These are phyloP conservation scores for Ophiostoma triangulosporum DNA, from an alignment of 2,329 filamentous ascomycete species.

Conservation along the genomic window DNA sequence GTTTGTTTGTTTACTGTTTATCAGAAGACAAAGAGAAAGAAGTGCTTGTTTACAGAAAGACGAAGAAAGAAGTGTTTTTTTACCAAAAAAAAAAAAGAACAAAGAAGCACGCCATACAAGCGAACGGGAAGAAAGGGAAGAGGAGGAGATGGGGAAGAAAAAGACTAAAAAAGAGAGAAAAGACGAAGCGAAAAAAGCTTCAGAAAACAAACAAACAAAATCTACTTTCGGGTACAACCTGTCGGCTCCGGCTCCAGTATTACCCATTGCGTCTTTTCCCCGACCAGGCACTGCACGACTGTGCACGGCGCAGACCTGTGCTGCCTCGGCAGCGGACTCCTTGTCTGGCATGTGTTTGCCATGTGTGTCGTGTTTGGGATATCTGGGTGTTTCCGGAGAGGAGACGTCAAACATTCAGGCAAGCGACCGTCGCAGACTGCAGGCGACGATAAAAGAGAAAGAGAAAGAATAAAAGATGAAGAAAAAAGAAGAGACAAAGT, in stretches of 20 bases:
- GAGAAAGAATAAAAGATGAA: neutral
- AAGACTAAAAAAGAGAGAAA: neutral
- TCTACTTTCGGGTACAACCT: neutral
- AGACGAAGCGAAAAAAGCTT: neutral
- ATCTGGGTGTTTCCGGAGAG: neutral
- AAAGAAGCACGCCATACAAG: no score
- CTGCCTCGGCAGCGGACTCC: neutral
- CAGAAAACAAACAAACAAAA: neutral
- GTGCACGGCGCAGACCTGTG: neutral
- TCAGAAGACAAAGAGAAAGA: no score
- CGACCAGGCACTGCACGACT: neutral
- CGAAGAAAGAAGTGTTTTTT: no score
- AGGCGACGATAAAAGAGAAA: neutral
- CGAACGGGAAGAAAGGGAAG: no score
- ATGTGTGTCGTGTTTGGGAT: neutral
- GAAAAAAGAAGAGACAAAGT: neutral
- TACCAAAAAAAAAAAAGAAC: neutral
- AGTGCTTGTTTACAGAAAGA: no score
- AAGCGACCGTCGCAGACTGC: no score
- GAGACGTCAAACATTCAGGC: neutral
- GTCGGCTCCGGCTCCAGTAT: neutral
- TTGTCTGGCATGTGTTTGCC: conserved; percentile 6
- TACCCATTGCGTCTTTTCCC: neutral
- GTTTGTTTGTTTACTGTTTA: no score
- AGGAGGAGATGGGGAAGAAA: neutral